Percentiles rank a stretch among this genome's conserved stretches.
These are phyloP conservation scores for Fragaria nilgerrensis DNA, from an alignment of 306 rosid species.

Conservation along the genomic window DNA sequence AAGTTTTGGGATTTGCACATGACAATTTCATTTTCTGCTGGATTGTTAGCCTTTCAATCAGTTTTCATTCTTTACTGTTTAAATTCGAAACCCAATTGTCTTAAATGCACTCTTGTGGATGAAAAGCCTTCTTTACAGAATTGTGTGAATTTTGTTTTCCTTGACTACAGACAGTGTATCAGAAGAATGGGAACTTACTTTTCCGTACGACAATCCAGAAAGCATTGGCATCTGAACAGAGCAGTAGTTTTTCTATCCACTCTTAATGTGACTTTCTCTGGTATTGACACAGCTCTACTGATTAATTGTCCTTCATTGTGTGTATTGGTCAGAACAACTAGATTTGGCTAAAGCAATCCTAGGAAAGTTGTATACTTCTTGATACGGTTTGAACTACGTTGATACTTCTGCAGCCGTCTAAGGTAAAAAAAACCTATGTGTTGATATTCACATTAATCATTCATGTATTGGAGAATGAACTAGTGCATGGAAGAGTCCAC, in stretches of 20 bases:
- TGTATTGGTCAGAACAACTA: constrained; percentile 45
- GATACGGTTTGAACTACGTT: constrained; percentile 8
- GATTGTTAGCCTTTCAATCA: background rate
- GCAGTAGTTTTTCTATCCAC: constrained; percentile 35
- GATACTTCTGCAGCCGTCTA: background rate
- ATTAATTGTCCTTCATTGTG: constrained; percentile 12
- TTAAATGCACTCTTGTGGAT: background rate
- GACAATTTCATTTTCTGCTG: background rate
- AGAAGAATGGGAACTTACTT: constrained; percentile 60
- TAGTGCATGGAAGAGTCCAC: too few relatives aligned
- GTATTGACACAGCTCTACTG: background rate
- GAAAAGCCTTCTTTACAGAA: background rate
- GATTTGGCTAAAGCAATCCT: constrained; percentile 57
- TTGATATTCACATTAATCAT: background rate
- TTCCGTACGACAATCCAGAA: constrained; percentile 59
- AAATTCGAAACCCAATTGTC: background rate
- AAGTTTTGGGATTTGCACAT: background rate
- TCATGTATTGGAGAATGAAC: background rate
- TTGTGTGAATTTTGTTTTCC: background rate
- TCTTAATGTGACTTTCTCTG: background rate
- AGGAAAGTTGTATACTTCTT: constrained; percentile 38
- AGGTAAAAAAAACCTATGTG: background rate
- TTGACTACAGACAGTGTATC: constrained; percentile 57
- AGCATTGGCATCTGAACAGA: constrained; percentile 60
- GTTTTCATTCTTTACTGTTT: background rate